Evolutionary conservation across 257 asterid genomes (phyloP).

Genomic region (Gentiana dahurica): DNA sequence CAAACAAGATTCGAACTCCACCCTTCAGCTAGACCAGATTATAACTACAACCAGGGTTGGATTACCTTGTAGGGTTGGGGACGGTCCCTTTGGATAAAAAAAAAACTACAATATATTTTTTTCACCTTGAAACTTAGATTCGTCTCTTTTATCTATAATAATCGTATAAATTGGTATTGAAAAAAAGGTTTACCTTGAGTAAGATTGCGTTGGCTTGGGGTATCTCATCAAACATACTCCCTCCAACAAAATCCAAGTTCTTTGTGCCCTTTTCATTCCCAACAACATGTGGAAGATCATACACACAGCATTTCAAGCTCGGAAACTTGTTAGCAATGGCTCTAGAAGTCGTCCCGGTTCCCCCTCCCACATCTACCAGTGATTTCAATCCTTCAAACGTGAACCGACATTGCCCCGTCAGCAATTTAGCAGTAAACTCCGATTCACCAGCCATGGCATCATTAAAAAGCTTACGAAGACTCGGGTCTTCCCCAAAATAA

Average conservation of each 20-base stretch:
- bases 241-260: conserved; percentile 8
- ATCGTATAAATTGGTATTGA: too few relatives aligned
- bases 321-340: conserved; percentile 7
- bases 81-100: too few relatives aligned
- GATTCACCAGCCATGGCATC: conserved; percentile 5
- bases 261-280: conserved; percentile 7
- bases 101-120: too few relatives aligned
- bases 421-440: not conserved
- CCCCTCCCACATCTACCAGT: conserved; percentile 15
- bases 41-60: too few relatives aligned
- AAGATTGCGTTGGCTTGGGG: conserved; percentile 12
- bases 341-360: conserved; percentile 8
- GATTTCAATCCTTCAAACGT: conserved; percentile 8
- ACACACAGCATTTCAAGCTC: conserved; percentile 3
- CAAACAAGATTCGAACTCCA: too few relatives aligned
- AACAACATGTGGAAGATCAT: conserved; percentile 13
- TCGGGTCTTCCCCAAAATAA: not conserved
- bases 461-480: not conserved
- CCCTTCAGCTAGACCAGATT: too few relatives aligned
- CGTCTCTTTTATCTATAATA: too few relatives aligned
- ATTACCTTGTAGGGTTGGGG: too few relatives aligned
- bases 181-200: conserved; percentile 4
- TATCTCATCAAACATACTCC: conserved; percentile 7
- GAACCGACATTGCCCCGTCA: not conserved
- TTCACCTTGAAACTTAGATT: too few relatives aligned